Percentiles rank a stretch among this genome's conserved stretches.
phyloP scores from a whole-genome alignment of 768 basidiomycete genomes.

The Cyclocybe aegerita region DNA sequence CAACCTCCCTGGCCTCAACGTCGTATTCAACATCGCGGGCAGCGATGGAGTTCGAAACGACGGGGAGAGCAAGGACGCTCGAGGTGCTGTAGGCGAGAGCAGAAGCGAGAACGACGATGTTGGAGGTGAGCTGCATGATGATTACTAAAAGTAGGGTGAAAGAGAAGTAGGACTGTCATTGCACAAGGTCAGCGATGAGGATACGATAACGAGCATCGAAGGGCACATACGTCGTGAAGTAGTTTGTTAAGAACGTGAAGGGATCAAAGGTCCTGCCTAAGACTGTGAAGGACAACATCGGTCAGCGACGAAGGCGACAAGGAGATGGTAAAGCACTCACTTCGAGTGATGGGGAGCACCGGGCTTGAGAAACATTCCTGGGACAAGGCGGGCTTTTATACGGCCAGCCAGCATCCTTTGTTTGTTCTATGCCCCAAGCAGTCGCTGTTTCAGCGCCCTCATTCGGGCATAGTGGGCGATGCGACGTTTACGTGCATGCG shows the following conservation, averaged over 20 bases:
- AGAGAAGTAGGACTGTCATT: constrained; percentile 9
- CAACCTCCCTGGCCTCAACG: constrained; percentile 14
- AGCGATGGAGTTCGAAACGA: constrained; percentile 5
- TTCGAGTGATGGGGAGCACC: constrained; percentile 7
- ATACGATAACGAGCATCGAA: background rate
- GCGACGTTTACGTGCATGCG: no score
- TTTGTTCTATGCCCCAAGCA: background rate
- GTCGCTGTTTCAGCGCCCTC: background rate
- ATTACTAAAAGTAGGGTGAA: constrained; percentile 9
- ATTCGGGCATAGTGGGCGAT: no score
- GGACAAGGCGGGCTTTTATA: background rate
- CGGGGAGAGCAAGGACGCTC: constrained; percentile 15
- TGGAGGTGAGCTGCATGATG: constrained; percentile 22
- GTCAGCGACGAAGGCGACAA: background rate
- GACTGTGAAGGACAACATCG: constrained; percentile 13
- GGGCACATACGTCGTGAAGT: constrained; percentile 8
- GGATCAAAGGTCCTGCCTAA: constrained; percentile 24
- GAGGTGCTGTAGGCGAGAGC: constrained; percentile 16
- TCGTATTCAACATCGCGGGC: constrained; percentile 14
- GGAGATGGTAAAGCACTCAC: background rate
- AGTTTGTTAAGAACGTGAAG: constrained; percentile 16
- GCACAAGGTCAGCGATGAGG: background rate
- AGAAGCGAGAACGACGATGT: constrained; percentile 20
- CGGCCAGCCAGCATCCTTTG: background rate
- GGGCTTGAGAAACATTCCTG: constrained; percentile 7